Base-by-base conservation (phyloP, 495 filamentous ascomycete species). In the Mycothermus thermophilus region DNA sequence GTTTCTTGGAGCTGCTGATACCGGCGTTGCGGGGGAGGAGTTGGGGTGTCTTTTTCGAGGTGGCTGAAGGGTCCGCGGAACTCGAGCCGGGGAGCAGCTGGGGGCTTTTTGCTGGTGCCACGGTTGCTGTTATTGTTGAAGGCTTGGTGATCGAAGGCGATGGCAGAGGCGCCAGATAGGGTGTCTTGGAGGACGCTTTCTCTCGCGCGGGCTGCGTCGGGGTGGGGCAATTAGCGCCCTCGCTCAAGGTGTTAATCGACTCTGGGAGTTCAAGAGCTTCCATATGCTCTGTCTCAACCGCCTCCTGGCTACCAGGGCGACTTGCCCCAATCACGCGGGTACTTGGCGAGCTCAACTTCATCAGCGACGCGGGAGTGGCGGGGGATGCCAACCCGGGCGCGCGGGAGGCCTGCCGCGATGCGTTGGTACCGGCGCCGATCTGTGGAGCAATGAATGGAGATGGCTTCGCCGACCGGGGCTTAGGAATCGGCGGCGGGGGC, bases 331-430 rank as follows among this genome's bases (percentile, higher is more conserved):
- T 50, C 40, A 34, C 48, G 21, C 54, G 45, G 18, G 52, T 56
- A 32, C 50, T 61, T 8, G 69, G 66, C 15, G 65, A 66, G 19
- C 48, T 46, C 23, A 67, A 44, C 32, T 74, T 79, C 76, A 93
- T 88, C 40, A 93, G 54, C n/a, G 83, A 85, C 11, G 83, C 82
- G 0, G 84, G 84, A 2, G 84, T 90, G 13, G 80, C 83, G 11
- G 84, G 77, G 7, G 67, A 69, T 20, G 55, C 55, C 7, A 57
- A 48, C 4, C 56, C 55, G 5, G 52, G 50, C 6, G n/a, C n/a
- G n/a, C 56, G 41, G 11, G 29, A 11, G 19, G 52, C 32, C 28
- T 48, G 46, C 5, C 49, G 30, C 12, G 24, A 18, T n/a, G n/a
- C n/a, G 17, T 37, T 39, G 11, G 47, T 21, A 17, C 38, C 31